Evolutionary conservation across 805 yeast species (phyloP).

Genomic region (Lipomyces kockii): DNA sequence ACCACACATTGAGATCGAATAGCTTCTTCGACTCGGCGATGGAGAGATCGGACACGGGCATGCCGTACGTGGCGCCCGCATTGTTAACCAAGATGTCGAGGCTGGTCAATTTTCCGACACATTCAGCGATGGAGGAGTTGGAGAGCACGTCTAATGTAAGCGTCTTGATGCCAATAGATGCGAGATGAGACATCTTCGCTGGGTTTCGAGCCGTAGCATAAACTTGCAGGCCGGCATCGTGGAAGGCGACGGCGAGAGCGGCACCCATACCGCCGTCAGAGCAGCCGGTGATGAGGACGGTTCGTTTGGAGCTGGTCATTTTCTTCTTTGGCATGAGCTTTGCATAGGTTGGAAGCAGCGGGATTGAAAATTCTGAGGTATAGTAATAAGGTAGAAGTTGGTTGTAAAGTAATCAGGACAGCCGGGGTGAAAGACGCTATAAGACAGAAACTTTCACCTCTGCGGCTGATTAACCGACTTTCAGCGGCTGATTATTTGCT

Average conservation of each 20-base stretch:
- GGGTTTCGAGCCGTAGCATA: background rate
- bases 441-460: no score
- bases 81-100: conserved; percentile 17
- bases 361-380: no score
- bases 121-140: background rate
- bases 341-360: no score
- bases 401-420: no score
- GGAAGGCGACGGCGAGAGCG: background rate
- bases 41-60: conserved; percentile 11
- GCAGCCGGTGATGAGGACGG: conserved; percentile 6
- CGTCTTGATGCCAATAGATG: background rate
- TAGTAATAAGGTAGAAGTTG: no score
- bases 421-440: no score
- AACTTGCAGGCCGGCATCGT: background rate
- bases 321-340: no score
- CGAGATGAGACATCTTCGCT: background rate
- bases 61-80: conserved; percentile 3
- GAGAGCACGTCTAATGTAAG: background rate
- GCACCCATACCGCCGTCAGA: background rate
- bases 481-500: no score
- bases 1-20: conserved; percentile 10
- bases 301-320: background rate
- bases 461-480: no score
- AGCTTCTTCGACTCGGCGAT: background rate
- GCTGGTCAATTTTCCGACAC: background rate